These are phyloP conservation scores for Entoloma clypeatum DNA, from an alignment of 1,284 basidiomycete genomes.

Conservation along the genomic window DNA sequence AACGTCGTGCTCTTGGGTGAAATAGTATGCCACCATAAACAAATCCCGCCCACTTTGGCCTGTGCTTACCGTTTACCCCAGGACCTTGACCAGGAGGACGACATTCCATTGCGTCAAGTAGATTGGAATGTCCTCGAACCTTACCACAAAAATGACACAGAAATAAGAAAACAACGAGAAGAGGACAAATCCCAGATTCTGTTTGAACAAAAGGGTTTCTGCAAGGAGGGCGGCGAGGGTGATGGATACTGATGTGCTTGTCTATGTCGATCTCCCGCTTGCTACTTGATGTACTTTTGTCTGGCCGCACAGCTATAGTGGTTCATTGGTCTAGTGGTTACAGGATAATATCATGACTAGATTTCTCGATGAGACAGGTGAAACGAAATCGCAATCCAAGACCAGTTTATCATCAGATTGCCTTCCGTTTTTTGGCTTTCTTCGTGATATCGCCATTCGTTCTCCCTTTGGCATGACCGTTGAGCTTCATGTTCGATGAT, in stretches of 20 bases:
- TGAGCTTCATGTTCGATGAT: constrained; percentile 40
- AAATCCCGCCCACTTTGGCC: constrained; percentile 7
- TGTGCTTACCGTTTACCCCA: constrained; percentile 30
- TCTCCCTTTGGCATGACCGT: constrained; percentile 44
- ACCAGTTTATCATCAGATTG: constrained; percentile 27
- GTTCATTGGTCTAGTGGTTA: constrained; percentile 10
- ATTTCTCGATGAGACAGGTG: constrained; percentile 10
- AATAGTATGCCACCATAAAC: constrained; percentile 65
- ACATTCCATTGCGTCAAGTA: constrained; percentile 74
- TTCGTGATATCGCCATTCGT: constrained; percentile 42
- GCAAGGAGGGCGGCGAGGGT: constrained; percentile 87
- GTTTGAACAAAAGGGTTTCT: constrained; percentile 78
- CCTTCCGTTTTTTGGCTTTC: constrained; percentile 62
- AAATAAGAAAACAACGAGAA: constrained; percentile 65
- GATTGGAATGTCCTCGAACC: constrained; percentile 68
- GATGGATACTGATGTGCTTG: constrained; percentile 67
- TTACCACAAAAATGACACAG: constrained; percentile 70
- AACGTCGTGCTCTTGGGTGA: constrained; percentile 98
- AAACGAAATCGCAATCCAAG: constrained; percentile 15
- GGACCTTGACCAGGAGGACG: constrained; percentile 93
- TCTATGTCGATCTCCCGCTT: constrained; percentile 6
- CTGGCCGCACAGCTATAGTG: constrained; percentile 14
- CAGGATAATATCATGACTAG: constrained; percentile 10
- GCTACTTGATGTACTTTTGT: constrained; percentile 1
- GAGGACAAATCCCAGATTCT: constrained; percentile 73